Base-by-base conservation (phyloP, 805 yeast genomes). In the Candida khao-thaluensis region DNA sequence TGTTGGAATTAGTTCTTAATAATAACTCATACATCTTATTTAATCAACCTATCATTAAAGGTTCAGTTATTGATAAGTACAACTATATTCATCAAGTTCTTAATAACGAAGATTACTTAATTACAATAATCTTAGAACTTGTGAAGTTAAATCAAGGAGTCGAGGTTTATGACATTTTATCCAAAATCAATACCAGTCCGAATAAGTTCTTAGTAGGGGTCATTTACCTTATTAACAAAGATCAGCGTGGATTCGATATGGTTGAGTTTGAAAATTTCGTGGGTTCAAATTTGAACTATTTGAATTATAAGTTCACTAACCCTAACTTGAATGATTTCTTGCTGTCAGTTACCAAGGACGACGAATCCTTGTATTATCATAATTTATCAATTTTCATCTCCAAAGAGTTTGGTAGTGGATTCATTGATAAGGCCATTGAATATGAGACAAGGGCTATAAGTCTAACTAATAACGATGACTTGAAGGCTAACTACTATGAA, bases 101-200 rank as follows among this genome's bases (percentile, higher is more conserved):
- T 5, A 48, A 50, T 26, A 51, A 59, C 34, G 45, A 50, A 8
- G 59, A 63, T 6, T 56, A 76, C 25, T 45, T 69, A 8, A 64
- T 66, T 11, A 66, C 66, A 23, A 58, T 61, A 6, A 59, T 61
- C 18, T 53, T 63, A 17, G 58, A 52, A 18, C 52, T 58, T 24
- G 53, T 60, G 28, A 62, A 53, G 27, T 51, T 48, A 25, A 60
- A 55, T 43, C 65, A 76, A 20, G 45, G 52, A 5, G 59, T 76
- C 5, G 76, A 78, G 44, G 68, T 70, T 22, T 44, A 60, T 1
- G 48, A 61, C 12, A 58, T 82, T 34, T 58, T 71, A 8, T 51
- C 61, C 3, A 60, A 62, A 36, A 59, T 79, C 37, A 70, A 71
- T 42, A 41, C 59, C 28, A 60, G 59, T 37, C 17, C 35, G 5